Base-by-base conservation (phyloP, 2,329 filamentous ascomycete genomes). In the Botrytis tulipae region DNA sequence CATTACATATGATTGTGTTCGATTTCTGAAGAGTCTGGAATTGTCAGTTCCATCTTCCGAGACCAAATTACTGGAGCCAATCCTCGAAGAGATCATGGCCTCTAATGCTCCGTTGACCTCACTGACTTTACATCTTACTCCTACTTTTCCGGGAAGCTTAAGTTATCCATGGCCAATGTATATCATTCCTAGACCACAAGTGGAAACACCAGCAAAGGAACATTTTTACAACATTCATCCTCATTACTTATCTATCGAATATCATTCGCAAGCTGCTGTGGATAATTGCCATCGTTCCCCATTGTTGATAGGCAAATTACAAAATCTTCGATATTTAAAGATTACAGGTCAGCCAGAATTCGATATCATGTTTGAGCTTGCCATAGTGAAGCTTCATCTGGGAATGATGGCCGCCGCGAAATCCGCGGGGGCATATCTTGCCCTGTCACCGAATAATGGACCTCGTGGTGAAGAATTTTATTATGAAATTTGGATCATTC, bases 401-500 rank as follows among this genome's bases (percentile, higher is more conserved):
- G 62, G 51, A 57, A 72, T 72, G 70, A 57, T 72, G 61, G 62
- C 44, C 14, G 70, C 70, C 25, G 62, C 70, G n/a, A 69, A 72
- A 57, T 67, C 48, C 2, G 46, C 46, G 29, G 70, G 62, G 37
- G 48, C 48, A 35, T 22, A 42, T 12, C 59, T 71, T 42, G 59
- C 69, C 29, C 37, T 71, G 22, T 71, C 69, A 54, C 69, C 69
- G 18, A 71, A 72, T 46, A 72, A 72, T n/a, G 70, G 70, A 25
- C 70, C 62, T 35, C 60, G 70, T 54, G 70, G 70, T 16, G 48
- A 67, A n/a, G 40, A 72, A 59, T 72, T 62, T 62, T 72, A 67
- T 59, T 72, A 72, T 69, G 70, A 72, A 54, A 68, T 72, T 44
- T 72, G 70, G 70, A 69, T 72, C 48, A 40, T 16, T n/a, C 62